Evolutionary conservation across 2,329 filamentous ascomycete species (phyloP), one percentile per base, ranked within the genome.

Genomic region (Phaeomoniella chlamydospora): DNA sequence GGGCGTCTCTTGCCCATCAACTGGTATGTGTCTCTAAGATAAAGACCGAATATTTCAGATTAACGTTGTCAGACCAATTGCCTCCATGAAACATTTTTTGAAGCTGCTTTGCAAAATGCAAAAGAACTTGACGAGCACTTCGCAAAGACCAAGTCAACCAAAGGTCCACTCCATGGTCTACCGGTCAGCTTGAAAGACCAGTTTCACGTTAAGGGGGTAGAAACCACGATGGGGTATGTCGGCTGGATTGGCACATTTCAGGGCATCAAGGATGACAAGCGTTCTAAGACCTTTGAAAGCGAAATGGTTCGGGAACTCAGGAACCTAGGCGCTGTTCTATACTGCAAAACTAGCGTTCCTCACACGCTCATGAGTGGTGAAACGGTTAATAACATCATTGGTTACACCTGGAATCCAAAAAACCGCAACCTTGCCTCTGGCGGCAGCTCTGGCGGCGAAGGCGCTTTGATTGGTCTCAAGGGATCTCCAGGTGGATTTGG

Each of bases 161-260:
- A 70, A 1, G 76, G 75, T 0, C 72, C 74, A 2, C 59, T 80
- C 0, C 75, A 80, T 45, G 75, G 75, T 4, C 57, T 79, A 1
- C 74, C 74, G 2, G 54, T 78, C 18, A 74, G 61, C 33, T 43
- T 67, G 18, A 68, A 67, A 41, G 64, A 67, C 43, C 60, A 63
- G 39, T 64, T 67, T 39, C 58, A 63, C 33, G 50, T 65, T 4
- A 55, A 63, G 48, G 65, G 64, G 1, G 56, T 68, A 3, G 67
- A 72, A 40, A 70, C 42, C 51, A 74, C 56, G 49, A 78, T 78
- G 62, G 74, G 73, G 10, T 79, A 77, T 46, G 61, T 77, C 15
- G 72, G 74, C n/a, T 75, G 73, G 65, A 68, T 78, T n/a, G 68
- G 67, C 4, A 70, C 68, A 0, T 70, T 75, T 43, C 55, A 77